Percentiles rank a stretch among this genome's conserved stretches.
phyloP scores from a whole-genome alignment of 1,139 yeast species.

The Taphrina communis region DNA sequence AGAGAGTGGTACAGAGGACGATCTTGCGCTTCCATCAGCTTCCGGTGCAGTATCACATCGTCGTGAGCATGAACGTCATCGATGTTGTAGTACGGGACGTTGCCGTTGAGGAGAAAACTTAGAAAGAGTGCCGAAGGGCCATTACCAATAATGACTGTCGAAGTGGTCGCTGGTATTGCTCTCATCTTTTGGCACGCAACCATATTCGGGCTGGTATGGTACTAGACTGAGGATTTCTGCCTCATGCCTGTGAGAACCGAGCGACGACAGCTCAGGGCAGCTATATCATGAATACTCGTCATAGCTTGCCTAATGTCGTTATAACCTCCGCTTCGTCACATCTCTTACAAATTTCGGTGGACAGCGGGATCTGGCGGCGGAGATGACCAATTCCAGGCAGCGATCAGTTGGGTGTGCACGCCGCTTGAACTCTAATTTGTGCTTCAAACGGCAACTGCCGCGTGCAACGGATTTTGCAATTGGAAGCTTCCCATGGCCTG shows the following conservation, averaged over 20 bases:
- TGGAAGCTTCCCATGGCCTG: too few relatives aligned
- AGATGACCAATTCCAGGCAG: background rate
- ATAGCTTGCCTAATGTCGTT: too few relatives aligned
- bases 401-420: background rate
- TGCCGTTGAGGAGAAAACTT: conserved; percentile 51
- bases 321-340: background rate
- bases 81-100: conserved; percentile 51
- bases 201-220: background rate
- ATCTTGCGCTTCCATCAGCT: conserved; percentile 42
- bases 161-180: conserved; percentile 45
- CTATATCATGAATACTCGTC: too few relatives aligned
- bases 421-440: background rate
- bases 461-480: background rate
- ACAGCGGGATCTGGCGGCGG: conserved; percentile 7
- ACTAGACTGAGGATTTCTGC: too few relatives aligned
- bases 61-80: conserved; percentile 49
- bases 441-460: background rate
- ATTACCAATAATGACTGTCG: conserved; percentile 47
- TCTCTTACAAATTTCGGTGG: conserved; percentile 7
- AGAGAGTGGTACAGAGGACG: conserved; percentile 40
- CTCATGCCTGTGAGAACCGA: too few relatives aligned
- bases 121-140: conserved; percentile 52
- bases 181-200: conserved; percentile 9
- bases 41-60: conserved; percentile 48
- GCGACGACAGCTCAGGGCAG: too few relatives aligned